Conservation (phyloP, 2,329 filamentous ascomycete genomes). For the Esteya vermicola region DNA sequence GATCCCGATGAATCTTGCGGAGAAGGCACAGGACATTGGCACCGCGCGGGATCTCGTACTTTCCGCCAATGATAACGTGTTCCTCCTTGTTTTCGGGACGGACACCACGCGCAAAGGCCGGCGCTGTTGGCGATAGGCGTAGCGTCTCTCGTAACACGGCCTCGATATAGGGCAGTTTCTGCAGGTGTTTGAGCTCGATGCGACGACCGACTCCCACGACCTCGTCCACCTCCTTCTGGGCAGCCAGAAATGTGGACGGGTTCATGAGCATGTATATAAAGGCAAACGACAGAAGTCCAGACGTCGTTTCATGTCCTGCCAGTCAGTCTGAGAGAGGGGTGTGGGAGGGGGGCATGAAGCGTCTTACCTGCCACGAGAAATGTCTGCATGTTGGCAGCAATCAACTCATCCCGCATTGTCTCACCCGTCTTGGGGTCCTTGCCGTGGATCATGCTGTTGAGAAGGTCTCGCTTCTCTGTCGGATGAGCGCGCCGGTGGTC, state of each 20-base stretch:
- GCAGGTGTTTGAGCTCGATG: constrained; percentile 30
- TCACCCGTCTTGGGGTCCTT: constrained; percentile 12
- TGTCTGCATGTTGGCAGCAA: constrained; percentile 8
- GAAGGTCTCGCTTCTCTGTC: constrained; percentile 32
- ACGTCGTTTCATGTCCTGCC: constrained; percentile 38
- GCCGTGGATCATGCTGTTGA: constrained; percentile 31
- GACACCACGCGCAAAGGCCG: constrained; percentile 26
- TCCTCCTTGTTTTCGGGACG: constrained; percentile 20
- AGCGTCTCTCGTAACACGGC: constrained; percentile 41
- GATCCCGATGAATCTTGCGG: constrained; percentile 37
- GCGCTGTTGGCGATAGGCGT: constrained; percentile 34
- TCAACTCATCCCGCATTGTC: constrained; percentile 12
- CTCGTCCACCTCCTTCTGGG: constrained; percentile 37
- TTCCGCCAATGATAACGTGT: constrained; percentile 26
- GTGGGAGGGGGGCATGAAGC: not conserved
- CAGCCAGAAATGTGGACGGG: constrained; percentile 28
- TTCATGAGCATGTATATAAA: constrained; percentile 36
- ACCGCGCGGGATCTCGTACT: constrained; percentile 34
- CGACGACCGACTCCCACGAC: constrained; percentile 30
- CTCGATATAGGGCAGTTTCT: constrained; percentile 36
- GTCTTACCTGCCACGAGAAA: constrained; percentile 27
- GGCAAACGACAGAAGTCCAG: constrained; percentile 34
- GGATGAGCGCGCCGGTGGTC: constrained; percentile 18
- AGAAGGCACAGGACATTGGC: constrained; percentile 31
- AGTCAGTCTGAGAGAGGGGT: not conserved